Conservation (phyloP, 2,329 filamentous ascomycete genomes). For the Teratosphaeria gauchensis region DNA sequence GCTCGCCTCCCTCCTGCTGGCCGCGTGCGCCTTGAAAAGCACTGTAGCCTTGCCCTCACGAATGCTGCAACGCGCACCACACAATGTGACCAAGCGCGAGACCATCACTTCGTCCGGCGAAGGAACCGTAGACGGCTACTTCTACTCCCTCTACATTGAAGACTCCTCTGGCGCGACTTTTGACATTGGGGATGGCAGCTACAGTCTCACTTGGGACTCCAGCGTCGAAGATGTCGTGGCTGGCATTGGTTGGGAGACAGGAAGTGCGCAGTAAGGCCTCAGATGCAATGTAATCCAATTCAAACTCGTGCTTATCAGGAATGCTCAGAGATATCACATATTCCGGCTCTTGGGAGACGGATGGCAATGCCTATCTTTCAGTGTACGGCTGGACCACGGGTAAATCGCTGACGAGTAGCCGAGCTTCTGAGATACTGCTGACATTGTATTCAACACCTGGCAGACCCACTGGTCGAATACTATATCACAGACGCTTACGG, state of each 20-base stretch:
- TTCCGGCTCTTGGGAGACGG: constrained; percentile 8
- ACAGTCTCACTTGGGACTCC: constrained; percentile 5
- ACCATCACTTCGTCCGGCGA: background rate
- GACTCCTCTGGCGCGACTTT: constrained; percentile 4
- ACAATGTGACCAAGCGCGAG: background rate
- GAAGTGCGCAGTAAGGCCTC: background rate
- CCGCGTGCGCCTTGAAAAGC: background rate
- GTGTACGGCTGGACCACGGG: constrained; percentile 47
- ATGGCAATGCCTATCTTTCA: constrained; percentile 39
- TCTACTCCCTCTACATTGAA: constrained; percentile 9
- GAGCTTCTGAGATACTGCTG: background rate
- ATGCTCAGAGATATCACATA: constrained; percentile 8
- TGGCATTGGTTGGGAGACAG: constrained; percentile 3
- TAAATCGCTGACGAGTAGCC: background rate
- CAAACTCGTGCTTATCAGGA: background rate
- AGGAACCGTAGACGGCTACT: constrained; percentile 7
- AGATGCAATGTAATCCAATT: background rate
- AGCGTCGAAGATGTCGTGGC: constrained; percentile 5
- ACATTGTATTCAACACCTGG: background rate
- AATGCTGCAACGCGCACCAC: background rate
- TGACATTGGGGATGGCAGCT: constrained; percentile 4
- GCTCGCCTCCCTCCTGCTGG: background rate
- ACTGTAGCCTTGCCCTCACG: background rate
- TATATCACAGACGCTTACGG: constrained; percentile 49
- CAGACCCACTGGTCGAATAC: constrained; percentile 45